phyloP scores from a whole-genome alignment of 805 yeast species.

The Kuraishia capsulata region DNA sequence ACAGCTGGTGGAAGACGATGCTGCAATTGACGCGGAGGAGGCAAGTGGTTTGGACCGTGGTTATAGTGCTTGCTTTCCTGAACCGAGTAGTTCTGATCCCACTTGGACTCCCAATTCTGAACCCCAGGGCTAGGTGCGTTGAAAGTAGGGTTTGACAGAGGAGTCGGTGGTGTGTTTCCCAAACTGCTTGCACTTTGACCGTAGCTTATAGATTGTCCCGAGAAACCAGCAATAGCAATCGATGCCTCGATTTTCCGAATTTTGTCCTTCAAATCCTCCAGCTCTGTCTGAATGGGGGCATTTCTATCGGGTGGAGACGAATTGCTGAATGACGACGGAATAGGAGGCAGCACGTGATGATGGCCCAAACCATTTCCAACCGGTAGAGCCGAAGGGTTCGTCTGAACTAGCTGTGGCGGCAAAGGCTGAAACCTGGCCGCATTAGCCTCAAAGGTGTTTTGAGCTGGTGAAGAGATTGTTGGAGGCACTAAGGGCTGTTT shows the following conservation, averaged over 20 bases:
- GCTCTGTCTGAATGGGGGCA: constrained; percentile 15
- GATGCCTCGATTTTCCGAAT: constrained; percentile 38
- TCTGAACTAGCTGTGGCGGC: no score
- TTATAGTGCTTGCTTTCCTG: no score
- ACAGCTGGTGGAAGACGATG: no score
- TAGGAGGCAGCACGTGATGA: background rate
- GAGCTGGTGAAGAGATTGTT: background rate
- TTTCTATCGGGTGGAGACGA: background rate
- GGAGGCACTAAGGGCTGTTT: background rate
- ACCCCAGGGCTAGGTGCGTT: no score
- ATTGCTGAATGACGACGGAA: background rate
- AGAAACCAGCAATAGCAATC: constrained; percentile 24
- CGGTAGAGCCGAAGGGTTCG: background rate
- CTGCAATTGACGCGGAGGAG: no score
- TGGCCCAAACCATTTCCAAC: background rate
- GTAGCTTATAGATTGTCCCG: constrained; percentile 1
- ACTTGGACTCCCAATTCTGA: background rate
- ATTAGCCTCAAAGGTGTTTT: no score
- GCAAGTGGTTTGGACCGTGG: background rate
- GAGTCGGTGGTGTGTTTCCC: background rate
- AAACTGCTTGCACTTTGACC: no score
- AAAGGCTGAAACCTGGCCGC: no score
- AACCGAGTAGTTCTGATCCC: no score
- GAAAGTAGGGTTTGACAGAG: background rate
- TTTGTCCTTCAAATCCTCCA: constrained; percentile 29